Conservation (phyloP, 148 eudicot genomes). For the Tetragonia tetragonoides region DNA sequence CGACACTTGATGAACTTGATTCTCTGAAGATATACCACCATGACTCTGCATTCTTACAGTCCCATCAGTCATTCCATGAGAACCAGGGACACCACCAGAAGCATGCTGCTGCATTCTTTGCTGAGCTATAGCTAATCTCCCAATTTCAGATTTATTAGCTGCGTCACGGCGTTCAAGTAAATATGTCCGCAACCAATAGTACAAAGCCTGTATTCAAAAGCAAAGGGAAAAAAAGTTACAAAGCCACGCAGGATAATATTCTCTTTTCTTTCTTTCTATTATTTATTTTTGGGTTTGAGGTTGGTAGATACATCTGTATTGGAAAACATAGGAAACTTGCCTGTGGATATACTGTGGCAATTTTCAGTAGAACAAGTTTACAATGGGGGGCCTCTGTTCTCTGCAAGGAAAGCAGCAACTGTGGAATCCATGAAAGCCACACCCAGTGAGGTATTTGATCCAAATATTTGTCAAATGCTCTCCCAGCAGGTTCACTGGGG, state of each 20-base stretch:
- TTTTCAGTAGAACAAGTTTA: conserved; percentile 84
- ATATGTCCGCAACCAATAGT: conserved; percentile 98
- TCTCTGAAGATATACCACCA: conserved; percentile 54
- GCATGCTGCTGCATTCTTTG: conserved; percentile 90
- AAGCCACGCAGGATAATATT: background rate
- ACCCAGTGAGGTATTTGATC: conserved; percentile 98
- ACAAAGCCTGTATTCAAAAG: conserved; percentile 61
- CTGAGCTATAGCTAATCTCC: conserved; percentile 89
- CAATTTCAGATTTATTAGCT: conserved; percentile 87
- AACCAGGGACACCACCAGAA: conserved; percentile 44
- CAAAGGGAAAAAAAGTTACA: conserved; percentile 2
- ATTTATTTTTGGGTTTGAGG: background rate
- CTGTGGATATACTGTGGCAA: conserved; percentile 94
- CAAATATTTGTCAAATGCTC: conserved; percentile 88
- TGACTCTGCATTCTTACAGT: conserved; percentile 53
- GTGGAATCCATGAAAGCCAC: conserved; percentile 99
- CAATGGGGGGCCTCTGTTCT: conserved; percentile 91
- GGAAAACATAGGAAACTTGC: conserved; percentile 34
- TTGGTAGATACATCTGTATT: background rate
- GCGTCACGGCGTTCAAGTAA: conserved; percentile 97
- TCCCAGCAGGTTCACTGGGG: conserved; percentile 84
- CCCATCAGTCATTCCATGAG: conserved; percentile 56
- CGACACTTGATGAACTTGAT: conserved; percentile 66
- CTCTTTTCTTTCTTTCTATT: background rate
- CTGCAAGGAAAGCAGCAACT: conserved; percentile 87